Conservation (phyloP, 257 asterid genomes). For the Parsonsia alboflavescens region DNA sequence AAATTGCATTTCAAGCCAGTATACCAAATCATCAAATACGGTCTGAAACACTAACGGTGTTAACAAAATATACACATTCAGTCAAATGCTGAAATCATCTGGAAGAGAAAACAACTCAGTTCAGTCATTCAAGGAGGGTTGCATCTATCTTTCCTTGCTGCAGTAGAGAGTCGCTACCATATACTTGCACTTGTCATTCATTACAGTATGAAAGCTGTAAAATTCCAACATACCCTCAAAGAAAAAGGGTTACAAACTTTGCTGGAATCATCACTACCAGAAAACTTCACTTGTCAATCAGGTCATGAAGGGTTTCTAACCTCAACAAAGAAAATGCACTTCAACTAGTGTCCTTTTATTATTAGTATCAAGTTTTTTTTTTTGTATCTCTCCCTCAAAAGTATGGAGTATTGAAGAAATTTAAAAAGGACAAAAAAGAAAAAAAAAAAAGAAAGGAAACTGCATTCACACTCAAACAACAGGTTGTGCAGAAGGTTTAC, state of each 20-base stretch:
- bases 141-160: neutral
- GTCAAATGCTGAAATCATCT: neutral
- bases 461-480: constrained; percentile 25
- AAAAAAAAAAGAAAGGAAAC: neutral
- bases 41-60: neutral
- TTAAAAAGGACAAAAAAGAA: no score
- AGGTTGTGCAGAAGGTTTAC: constrained; percentile 39
- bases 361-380: neutral
- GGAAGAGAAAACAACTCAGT: constrained; percentile 18
- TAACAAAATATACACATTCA: constrained; percentile 4
- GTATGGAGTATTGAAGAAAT: constrained; percentile 7
- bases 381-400: constrained; percentile 1
- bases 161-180: constrained; percentile 3
- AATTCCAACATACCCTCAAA: constrained; percentile 1
- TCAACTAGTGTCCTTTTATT: constrained; percentile 7
- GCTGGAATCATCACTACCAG: constrained; percentile 4
- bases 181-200: neutral
- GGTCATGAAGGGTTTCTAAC: constrained; percentile 7
- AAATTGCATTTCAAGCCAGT: neutral
- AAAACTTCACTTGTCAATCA: neutral
- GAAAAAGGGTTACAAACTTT: neutral
- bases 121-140: constrained; percentile 14
- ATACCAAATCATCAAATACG: neutral
- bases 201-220: neutral
- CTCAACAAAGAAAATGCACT: constrained; percentile 7